Base-by-base conservation (phyloP, 345 rosid species). In the Clarkia xantiana region DNA sequence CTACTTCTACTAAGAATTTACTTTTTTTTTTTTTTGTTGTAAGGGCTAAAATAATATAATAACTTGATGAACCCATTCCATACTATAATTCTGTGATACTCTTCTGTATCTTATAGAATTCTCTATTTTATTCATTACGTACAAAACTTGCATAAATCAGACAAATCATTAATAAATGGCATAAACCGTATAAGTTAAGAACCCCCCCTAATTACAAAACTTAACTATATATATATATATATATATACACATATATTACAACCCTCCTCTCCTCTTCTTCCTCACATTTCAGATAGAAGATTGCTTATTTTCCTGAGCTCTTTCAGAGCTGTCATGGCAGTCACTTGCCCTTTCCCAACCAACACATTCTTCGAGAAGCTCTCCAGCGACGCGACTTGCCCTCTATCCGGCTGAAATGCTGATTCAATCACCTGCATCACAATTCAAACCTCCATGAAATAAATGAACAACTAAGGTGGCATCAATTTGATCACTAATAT, bases 281-380 rank as follows among this genome's bases (percentile, higher is more conserved):
- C 71, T 91, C 80, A 86, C 96, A 81, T 86, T 66, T 91, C 90
- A n/a, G 83, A 76, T 53, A 91, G 75, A 44, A 84, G 71, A 68
- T 80, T 84, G 84, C 98, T 91, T 55, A 91, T 86, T 66, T 81
- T 84, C 57, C 96, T 72, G 48, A 91, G 95, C 83, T 91, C 98
- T 44, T 74, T 81, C 40, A 91, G 80, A 49, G 98, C 98, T 53
- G 93, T 62, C 66, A 84, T 52, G 20, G 96, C 96, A 1, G 93
- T 91, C 43, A 62, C 81, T 67, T 86, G 98, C 38, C 94, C 86
- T 69, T 81, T 86, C 43, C 79, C 98, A 22, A 83, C 93, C 15
- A 86, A 15, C 54, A 59, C 79, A 67, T 56, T 74, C 64, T 76
- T 86, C 1, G 93, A 71, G 56, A 73, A 76, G 71, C 74, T 81